phyloP scores from a whole-genome alignment of 2,329 filamentous ascomycete genomes.

The Fusarium sp. region DNA sequence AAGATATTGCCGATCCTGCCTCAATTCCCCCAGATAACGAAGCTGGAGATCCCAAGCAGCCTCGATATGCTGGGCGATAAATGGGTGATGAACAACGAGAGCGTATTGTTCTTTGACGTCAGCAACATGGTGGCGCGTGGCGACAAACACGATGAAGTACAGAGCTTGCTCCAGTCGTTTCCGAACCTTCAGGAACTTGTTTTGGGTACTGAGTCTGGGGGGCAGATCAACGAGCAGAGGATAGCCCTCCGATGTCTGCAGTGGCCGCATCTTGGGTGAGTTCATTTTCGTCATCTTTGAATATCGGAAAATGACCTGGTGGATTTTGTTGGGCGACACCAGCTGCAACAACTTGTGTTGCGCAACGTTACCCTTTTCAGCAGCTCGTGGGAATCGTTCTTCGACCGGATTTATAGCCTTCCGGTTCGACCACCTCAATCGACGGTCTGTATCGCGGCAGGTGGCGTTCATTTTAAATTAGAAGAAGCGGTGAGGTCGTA shows the following conservation, averaged over 20 bases:
- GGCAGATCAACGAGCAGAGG: constrained; percentile 7
- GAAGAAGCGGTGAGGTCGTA: background rate
- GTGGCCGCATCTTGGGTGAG: constrained; percentile 7
- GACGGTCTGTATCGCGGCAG: background rate
- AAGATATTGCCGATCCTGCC: constrained; percentile 3
- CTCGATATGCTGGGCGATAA: background rate
- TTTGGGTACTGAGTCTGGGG: constrained; percentile 2
- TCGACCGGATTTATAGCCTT: background rate
- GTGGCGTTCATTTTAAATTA: background rate
- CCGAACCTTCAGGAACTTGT: constrained; percentile 11
- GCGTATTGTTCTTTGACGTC: background rate
- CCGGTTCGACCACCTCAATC: background rate
- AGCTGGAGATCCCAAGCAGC: constrained; percentile 2
- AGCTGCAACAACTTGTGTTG: constrained; percentile 1
- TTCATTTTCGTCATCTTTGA: constrained; percentile 8
- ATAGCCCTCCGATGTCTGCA: constrained; percentile 2
- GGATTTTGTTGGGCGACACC: constrained; percentile 1
- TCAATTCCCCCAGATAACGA: constrained; percentile 4
- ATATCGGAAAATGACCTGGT: constrained; percentile 14
- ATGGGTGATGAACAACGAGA: background rate
- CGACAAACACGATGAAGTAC: background rate
- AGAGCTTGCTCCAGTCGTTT: constrained; percentile 8
- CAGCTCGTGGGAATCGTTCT: constrained; percentile 4
- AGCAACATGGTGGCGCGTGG: constrained; percentile 5
- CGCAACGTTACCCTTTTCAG: constrained; percentile 5